Percentiles rank a stretch among this genome's conserved stretches.
Conservation (phyloP, 202 grass and related monocot species). For the Schoenoplectus tabernaemontani region DNA sequence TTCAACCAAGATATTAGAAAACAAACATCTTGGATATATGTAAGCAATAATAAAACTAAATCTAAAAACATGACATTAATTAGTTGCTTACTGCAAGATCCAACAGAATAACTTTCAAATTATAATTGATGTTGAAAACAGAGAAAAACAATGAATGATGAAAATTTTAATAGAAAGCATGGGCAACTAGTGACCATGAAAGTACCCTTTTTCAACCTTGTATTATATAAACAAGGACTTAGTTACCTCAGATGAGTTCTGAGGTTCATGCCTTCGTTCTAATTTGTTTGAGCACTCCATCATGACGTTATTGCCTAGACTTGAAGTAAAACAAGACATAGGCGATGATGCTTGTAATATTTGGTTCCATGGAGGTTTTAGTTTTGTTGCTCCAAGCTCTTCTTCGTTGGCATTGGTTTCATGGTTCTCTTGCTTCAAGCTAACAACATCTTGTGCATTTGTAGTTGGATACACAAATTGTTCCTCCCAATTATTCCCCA, state of each 20-base stretch:
- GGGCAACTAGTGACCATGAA: neutral
- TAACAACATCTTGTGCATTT: constrained; percentile 24
- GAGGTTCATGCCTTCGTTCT: constrained; percentile 33
- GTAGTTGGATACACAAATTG: constrained; percentile 37
- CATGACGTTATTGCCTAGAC: constrained; percentile 48
- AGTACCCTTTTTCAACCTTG: neutral
- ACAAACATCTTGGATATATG: too few relatives aligned
- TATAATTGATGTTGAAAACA: too few relatives aligned
- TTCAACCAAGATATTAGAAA: too few relatives aligned
- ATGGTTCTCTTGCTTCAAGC: constrained; percentile 19
- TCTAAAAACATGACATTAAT: too few relatives aligned
- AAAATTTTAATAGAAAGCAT: neutral
- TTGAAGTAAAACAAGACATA: constrained; percentile 51
- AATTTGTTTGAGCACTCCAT: constrained; percentile 48
- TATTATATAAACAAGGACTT: neutral
- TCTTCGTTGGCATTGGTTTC: constrained; percentile 31
- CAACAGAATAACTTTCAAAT: too few relatives aligned
- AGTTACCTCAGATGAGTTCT: constrained; percentile 34
- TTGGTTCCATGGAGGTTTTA: constrained; percentile 42
- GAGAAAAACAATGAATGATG: too few relatives aligned
- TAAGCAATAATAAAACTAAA: too few relatives aligned
- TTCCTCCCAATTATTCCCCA: constrained; percentile 29
- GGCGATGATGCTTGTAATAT: constrained; percentile 54
- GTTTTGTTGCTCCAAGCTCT: constrained; percentile 26
- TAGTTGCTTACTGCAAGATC: too few relatives aligned